A percentile compares a stretch with the other conserved stretches of the same genome.
Evolutionary conservation across 148 eudicot genomes (phyloP).

Genomic region (Rhododendron ferrugineum): DNA sequence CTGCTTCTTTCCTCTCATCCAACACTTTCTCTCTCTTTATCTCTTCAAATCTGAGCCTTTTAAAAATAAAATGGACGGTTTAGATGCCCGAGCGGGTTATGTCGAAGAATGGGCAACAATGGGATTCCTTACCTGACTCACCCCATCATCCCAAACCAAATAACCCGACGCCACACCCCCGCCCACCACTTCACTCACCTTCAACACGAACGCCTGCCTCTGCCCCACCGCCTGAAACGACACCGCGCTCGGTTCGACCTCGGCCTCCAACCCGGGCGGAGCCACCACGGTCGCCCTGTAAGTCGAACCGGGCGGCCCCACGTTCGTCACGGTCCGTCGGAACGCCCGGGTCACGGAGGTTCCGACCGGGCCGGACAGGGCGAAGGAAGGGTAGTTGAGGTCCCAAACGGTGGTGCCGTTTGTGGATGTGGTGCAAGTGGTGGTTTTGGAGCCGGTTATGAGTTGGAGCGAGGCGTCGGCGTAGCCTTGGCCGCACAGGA

Average conservation of each 20-base stretch:
- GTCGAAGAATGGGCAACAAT: not conserved
- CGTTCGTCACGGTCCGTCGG: conserved; percentile 39
- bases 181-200: conserved; percentile 4
- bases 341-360: conserved; percentile 10
- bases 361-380: not conserved
- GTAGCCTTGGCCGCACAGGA: conserved; percentile 43
- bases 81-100: no score
- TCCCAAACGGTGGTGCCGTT: conserved; percentile 28
- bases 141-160: conserved; percentile 43
- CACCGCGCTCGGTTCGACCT: conserved; percentile 19
- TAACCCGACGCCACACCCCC: conserved; percentile 18
- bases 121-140: conserved; percentile 36
- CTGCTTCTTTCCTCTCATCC: no score
- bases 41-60: no score
- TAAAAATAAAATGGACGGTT: no score
- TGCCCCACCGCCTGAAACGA: conserved; percentile 24
- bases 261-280: conserved; percentile 14
- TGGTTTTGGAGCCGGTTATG: conserved; percentile 28
- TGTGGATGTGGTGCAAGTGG: conserved; percentile 20
- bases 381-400: conserved; percentile 39
- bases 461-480: conserved; percentile 15
- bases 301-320: conserved; percentile 32
- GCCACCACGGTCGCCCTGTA: conserved; percentile 20
- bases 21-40: no score
- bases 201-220: conserved; percentile 21